Percentiles rank a stretch among this genome's conserved stretches.
phyloP scores from a whole-genome alignment of 2,329 filamentous ascomycete genomes.

The Colletotrichum paranaense region DNA sequence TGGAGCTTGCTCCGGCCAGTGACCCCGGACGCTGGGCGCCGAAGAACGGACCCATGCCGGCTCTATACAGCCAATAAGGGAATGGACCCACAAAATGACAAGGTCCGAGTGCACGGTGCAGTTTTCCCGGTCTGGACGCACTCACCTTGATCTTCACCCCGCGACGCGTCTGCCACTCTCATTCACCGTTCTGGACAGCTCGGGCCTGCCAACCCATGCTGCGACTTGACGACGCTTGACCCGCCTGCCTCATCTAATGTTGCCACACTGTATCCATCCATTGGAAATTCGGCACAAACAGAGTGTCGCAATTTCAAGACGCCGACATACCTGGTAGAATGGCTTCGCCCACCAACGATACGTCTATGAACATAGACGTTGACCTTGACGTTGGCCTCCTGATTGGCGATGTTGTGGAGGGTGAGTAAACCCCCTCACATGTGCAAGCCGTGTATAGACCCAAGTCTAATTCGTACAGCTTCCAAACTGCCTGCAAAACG shows the following conservation, averaged over 20 bases:
- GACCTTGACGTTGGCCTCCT: conserved; percentile 46
- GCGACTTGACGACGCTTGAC: neutral
- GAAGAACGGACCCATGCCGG: neutral
- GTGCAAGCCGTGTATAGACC: neutral
- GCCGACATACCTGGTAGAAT: neutral
- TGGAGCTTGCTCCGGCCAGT: neutral
- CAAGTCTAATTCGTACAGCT: conserved; percentile 50
- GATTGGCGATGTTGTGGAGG: conserved; percentile 49
- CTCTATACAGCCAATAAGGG: neutral
- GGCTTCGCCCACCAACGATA: conserved; percentile 15
- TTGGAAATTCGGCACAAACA: neutral
- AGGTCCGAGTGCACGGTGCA: conserved; percentile 8
- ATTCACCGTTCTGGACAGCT: neutral
- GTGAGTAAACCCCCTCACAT: neutral
- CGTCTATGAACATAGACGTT: conserved; percentile 42
- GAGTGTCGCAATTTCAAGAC: neutral
- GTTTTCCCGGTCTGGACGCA: conserved; percentile 18
- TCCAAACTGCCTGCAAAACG: conserved; percentile 74
- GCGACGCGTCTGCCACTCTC: conserved; percentile 24
- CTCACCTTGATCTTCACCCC: conserved; percentile 19
- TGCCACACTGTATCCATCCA: neutral
- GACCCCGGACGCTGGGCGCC: conserved; percentile 11
- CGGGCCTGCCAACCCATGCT: neutral
- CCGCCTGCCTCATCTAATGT: neutral
- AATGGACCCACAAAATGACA: neutral